Conservation (phyloP, 306 rosid genomes). For the Lablab purpureus region DNA sequence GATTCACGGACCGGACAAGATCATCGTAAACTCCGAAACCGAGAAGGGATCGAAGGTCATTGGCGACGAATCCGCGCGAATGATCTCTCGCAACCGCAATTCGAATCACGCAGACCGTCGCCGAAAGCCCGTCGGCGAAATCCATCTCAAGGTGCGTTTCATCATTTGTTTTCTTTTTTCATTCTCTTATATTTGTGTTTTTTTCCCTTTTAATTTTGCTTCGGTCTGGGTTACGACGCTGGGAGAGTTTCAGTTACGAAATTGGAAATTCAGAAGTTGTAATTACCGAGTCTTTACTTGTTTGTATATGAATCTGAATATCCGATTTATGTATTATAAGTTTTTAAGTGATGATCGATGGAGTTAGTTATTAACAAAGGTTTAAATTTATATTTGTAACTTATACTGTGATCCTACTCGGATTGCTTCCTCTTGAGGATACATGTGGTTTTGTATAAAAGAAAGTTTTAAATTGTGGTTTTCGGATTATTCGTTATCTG, state of each 20-base stretch:
- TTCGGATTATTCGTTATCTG: background rate
- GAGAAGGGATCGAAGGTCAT: conserved; percentile 90
- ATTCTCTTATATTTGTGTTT: background rate
- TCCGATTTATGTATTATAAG: background rate
- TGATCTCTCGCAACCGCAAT: conserved; percentile 61
- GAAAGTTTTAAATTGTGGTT: background rate
- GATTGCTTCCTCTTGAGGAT: background rate
- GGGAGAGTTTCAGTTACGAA: conserved; percentile 15
- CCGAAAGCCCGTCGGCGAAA: conserved; percentile 61
- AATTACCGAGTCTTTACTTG: background rate
- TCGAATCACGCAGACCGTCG: background rate
- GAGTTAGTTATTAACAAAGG: background rate
- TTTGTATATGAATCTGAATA: background rate
- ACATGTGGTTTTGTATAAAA: background rate
- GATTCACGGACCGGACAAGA: conserved; percentile 89
- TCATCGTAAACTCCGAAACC: conserved; percentile 75
- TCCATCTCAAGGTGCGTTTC: conserved; percentile 54
- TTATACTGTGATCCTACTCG: background rate
- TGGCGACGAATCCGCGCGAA: conserved; percentile 79
- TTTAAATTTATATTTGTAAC: background rate
- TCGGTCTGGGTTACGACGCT: background rate
- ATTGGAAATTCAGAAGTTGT: conserved; percentile 1
- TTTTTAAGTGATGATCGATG: background rate
- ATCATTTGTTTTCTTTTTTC: background rate
- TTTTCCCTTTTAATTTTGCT: conserved; percentile 15